Percentiles rank a stretch among this genome's conserved stretches.
phyloP scores from a whole-genome alignment of 2,329 filamentous ascomycete genomes.

The Ilyonectria sp. region DNA sequence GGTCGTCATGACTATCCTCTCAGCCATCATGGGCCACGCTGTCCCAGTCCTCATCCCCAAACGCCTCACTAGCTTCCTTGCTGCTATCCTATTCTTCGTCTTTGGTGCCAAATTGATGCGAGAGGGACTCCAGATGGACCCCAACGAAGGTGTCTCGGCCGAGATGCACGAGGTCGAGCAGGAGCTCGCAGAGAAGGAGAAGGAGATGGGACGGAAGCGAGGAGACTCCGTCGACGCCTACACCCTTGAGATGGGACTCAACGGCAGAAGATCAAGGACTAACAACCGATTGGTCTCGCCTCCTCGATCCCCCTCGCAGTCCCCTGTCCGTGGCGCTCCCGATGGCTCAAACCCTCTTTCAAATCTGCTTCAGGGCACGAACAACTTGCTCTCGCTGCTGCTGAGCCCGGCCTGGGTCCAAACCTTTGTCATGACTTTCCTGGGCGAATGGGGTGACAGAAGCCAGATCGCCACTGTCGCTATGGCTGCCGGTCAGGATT shows the following conservation, averaged over 20 bases:
- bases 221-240: slow-evolving; percentile 80
- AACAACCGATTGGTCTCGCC: slow-evolving; percentile 85
- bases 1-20: slow-evolving; percentile 94
- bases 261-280: slow-evolving; percentile 78
- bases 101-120: slow-evolving; percentile 89
- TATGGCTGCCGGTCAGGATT: slow-evolving; percentile 98
- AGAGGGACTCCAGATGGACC: slow-evolving; percentile 91
- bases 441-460: slow-evolving; percentile 98
- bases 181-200: slow-evolving; percentile 94
- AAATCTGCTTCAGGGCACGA: slow-evolving; percentile 73
- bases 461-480: slow-evolving; percentile 99
- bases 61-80: slow-evolving; percentile 89
- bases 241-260: slow-evolving; percentile 84
- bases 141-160: slow-evolving; percentile 91
- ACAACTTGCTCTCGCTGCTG: slow-evolving; percentile 89
- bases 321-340: slow-evolving; percentile 74
- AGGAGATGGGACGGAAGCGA: slow-evolving; percentile 76
- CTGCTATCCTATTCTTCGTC: slow-evolving; percentile 87
- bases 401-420: slow-evolving; percentile 98
- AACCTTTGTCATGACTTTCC: slow-evolving; percentile 98
- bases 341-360: slow-evolving; percentile 59
- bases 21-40: slow-evolving; percentile 91
- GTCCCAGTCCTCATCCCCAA: slow-evolving; percentile 93
- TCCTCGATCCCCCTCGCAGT: slow-evolving; percentile 85
- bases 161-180: slow-evolving; percentile 98